Conservation (phyloP, 345 rosid genomes). For the Gossypium turneri region DNA sequence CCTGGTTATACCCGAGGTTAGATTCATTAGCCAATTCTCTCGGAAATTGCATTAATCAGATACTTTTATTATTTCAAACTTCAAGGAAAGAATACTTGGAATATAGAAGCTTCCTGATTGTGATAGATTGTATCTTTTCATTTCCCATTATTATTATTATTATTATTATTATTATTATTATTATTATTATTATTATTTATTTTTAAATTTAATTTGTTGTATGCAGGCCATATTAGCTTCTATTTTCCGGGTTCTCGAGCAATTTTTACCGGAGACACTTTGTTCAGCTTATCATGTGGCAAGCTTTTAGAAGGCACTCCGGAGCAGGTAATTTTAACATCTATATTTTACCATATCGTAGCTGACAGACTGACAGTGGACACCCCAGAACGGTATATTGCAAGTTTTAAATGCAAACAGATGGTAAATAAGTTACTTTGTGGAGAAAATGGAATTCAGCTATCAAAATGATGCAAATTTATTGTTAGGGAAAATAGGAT, state of each 20-base stretch:
- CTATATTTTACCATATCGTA: background rate
- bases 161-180: background rate
- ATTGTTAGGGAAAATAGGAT: background rate
- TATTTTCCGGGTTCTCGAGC: slow-evolving; percentile 86
- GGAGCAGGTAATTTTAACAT: slow-evolving; percentile 51
- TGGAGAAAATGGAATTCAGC: background rate
- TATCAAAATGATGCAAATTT: slow-evolving; percentile 3
- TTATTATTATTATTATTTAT: background rate
- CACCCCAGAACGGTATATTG: background rate
- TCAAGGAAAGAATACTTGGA: background rate
- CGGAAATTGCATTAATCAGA: background rate
- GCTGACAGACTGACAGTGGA: background rate
- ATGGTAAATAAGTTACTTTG: background rate
- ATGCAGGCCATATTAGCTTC: slow-evolving; percentile 91
- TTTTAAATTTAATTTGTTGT: background rate
- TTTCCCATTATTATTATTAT: background rate
- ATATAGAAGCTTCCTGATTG: background rate
- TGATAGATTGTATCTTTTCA: slow-evolving; percentile 3
- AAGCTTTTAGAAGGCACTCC: slow-evolving; percentile 90
- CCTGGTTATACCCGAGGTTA: slow-evolving; percentile 97
- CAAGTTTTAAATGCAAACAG: background rate
- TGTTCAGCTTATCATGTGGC: slow-evolving; percentile 97
- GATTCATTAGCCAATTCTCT: slow-evolving; percentile 15
- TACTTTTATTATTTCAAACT: background rate
- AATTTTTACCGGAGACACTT: slow-evolving; percentile 85